Evolutionary conservation across 495 filamentous ascomycete species (phyloP).

Genomic region (Bombardia bombarda): DNA sequence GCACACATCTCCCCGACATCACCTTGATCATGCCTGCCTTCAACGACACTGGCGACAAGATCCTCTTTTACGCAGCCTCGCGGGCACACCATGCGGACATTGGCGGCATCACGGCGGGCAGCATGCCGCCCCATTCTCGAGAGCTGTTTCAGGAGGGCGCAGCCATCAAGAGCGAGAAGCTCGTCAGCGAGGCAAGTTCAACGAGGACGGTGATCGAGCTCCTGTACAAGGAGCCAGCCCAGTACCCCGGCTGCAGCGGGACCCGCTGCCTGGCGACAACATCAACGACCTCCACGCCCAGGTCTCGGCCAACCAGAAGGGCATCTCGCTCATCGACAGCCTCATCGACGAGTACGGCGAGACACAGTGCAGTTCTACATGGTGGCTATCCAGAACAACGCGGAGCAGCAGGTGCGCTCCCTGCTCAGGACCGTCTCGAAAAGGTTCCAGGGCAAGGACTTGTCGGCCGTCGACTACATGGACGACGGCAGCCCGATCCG

Average conservation of each 20-base stretch:
- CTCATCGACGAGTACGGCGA: constrained; percentile 88
- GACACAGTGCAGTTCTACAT: constrained; percentile 94
- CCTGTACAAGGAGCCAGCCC: constrained; percentile 73
- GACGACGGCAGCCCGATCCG: constrained; percentile 87
- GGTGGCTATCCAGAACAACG: constrained; percentile 86
- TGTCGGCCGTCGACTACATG: constrained; percentile 79
- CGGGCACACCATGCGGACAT: constrained; percentile 96
- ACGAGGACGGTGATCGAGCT: constrained; percentile 79
- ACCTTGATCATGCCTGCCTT: constrained; percentile 94
- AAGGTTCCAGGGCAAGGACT: constrained; percentile 66
- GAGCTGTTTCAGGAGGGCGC: constrained; percentile 95
- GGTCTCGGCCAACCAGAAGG: constrained; percentile 92
- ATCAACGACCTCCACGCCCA: constrained; percentile 95
- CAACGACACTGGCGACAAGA: constrained; percentile 61
- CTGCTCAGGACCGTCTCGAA: constrained; percentile 74
- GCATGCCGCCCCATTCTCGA: constrained; percentile 91
- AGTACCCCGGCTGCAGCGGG: constrained; percentile 80
- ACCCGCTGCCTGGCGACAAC: constrained; percentile 90
- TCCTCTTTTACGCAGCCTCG: constrained; percentile 95
- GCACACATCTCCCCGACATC: constrained; percentile 76
- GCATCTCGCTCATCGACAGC: constrained; percentile 78
- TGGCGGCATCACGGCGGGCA: constrained; percentile 89
- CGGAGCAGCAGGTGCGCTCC: constrained; percentile 74
- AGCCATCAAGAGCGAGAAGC: constrained; percentile 86
- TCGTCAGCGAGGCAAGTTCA: constrained; percentile 80